Evolutionary conservation across 331 rosid genomes (phyloP), one percentile per base, ranked within the genome.

Genomic region (Pyracantha coccinea): DNA sequence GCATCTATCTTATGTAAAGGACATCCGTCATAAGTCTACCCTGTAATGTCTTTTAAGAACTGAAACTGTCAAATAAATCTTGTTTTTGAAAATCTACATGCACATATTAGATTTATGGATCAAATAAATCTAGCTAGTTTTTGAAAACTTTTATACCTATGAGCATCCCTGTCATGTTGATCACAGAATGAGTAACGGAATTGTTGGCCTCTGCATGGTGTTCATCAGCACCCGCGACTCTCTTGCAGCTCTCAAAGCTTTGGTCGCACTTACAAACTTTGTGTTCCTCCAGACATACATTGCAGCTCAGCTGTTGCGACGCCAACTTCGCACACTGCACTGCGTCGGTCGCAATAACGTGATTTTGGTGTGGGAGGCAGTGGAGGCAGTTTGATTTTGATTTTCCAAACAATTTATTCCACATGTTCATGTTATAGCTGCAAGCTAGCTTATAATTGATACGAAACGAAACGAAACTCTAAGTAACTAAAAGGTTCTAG

Each of bases 151-250:
- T 4, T 19, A 35, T 79, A 91, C 97, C 97, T 72, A 88, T 82
- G 79, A 91, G 91, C 96, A 91, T 91, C 47, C 96, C 97, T 66
- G 83, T 88, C 97, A 91, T 91, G 77, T 91, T 91, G 81, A 89
- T 75, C 54, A 87, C 91, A 50, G 91, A 83, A 71, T 88, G 91
- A 77, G 73, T 60, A 69, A 88, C 84, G 68, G 91, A 87, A 73
- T 92, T 68, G 27, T 78, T 81, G 8, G 86, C 86, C 55, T 82
- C 75, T 59, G 80, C 81, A 71, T 73, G 78, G 73, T 75, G 77
- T 28, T 69, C 76, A 24, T 8, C 59, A 14, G 20, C 83, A 68
- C 15, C 60, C 2, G 31, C 44, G 31, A 25, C 67, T 67, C n/a
- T 58, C 41, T 70, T 16, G 1, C 8, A 29, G 52, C 59, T 74